phyloP scores from a whole-genome alignment of 805 yeast genomes.

The Saccharomyces mikatae region DNA sequence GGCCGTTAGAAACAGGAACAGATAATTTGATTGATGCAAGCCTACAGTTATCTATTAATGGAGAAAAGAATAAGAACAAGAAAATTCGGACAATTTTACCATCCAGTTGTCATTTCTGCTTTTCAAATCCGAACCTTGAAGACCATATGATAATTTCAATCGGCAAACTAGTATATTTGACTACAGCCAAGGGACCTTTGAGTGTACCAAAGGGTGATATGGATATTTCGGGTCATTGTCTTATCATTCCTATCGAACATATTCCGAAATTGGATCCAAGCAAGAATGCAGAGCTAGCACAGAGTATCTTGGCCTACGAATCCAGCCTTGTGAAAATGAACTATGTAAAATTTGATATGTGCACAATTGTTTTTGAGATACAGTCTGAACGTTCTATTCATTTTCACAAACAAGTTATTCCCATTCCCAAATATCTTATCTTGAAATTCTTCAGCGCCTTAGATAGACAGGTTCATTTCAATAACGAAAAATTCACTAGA shows the following conservation, averaged over 20 bases:
- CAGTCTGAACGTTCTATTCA: constrained; percentile 60
- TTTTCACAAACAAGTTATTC: constrained; percentile 68
- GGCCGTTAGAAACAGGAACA: constrained; percentile 8
- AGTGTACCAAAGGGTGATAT: constrained; percentile 42
- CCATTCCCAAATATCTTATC: constrained; percentile 44
- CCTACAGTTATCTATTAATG: neutral
- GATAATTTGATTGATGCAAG: neutral
- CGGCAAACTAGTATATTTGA: constrained; percentile 56
- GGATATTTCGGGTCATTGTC: constrained; percentile 70
- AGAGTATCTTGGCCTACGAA: constrained; percentile 45
- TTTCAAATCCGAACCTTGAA: constrained; percentile 69
- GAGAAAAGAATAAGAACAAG: constrained; percentile 15
- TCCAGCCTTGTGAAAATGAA: constrained; percentile 43
- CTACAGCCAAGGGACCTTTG: constrained; percentile 83
- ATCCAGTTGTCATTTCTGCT: constrained; percentile 68
- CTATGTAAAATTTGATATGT: constrained; percentile 35
- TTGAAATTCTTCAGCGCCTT: constrained; percentile 40
- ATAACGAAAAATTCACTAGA: constrained; percentile 40
- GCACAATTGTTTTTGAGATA: constrained; percentile 62
- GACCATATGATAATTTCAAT: constrained; percentile 75
- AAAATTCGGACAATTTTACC: constrained; percentile 44
- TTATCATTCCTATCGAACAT: constrained; percentile 75
- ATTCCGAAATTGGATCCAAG: constrained; percentile 37
- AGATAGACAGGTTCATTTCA: constrained; percentile 36
- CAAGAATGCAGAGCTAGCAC: constrained; percentile 21